Base-by-base conservation (phyloP, 1,284 basidiomycete species). In the Ganoderma lingzhi region DNA sequence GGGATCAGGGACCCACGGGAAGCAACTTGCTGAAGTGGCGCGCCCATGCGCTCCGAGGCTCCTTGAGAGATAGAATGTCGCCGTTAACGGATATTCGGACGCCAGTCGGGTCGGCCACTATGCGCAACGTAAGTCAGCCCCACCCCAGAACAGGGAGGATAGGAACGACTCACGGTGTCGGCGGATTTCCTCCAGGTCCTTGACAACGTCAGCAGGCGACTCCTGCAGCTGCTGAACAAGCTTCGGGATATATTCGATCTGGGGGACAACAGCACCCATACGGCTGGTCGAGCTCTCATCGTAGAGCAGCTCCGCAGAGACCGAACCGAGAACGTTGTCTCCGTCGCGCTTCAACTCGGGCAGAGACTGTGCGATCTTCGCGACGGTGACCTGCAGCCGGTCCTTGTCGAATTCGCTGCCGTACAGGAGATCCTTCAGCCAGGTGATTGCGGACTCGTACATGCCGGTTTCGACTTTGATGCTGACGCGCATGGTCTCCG, bases 291-390 rank as follows among this genome's bases (percentile, higher is more conserved):
- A 96, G 69, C 85, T 88, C 66, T 89, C 85, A 71, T 90, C 87
- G 76, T 90, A 95, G 42, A 96, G 79, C 51, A 96, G 77, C 66
- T 91, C 87, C 32, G 89, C 82, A 80, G 88, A 91, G 55, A 96
- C 84, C 9, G 96, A 93, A 35, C 87, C 86, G 56, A 96, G 85
- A 14, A 99, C 93, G 30, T 88, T 91, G 76, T 85, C 89, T 1
- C 97, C 98, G 76, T 96, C 93, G 59, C 98, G 88, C 85, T 99
- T 99, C 78, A 95, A 86, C 77, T 96, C 92, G 0, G 98, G 98
- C n/a, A 99, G 84, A 35, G 92, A 92, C 80, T 99, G 97, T 55
- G 94, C 89, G 63, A 96, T 89, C 82, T 99, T 99, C 32, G 96
- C 95, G 53, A 95, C 85, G 55, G 91, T 92, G 55, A 99, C 91